Conservation (phyloP, 495 filamentous ascomycete species). For the Penicillium antarcticum region DNA sequence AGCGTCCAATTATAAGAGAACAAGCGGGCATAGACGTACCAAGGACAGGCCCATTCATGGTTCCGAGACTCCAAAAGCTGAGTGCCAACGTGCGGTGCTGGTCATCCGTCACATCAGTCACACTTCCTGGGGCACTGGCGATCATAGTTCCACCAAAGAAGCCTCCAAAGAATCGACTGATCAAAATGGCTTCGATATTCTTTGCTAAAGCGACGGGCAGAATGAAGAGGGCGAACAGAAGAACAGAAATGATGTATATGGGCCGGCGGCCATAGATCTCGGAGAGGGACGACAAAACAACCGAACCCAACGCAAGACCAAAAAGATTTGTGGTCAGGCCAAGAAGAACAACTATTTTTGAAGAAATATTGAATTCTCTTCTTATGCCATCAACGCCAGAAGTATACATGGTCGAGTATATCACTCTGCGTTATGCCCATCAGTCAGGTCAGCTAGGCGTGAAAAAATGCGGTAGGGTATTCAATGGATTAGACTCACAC, state of each 20-base stretch:
- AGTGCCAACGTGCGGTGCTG: slow-evolving; percentile 64
- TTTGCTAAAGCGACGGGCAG: slow-evolving; percentile 67
- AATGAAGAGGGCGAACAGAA: slow-evolving; percentile 59
- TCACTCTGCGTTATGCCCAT: slow-evolving; percentile 36
- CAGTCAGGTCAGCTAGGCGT: not conserved
- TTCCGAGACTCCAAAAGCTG: slow-evolving; percentile 65
- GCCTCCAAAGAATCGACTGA: slow-evolving; percentile 48
- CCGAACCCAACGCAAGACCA: slow-evolving; percentile 61
- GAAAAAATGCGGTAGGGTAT: no score
- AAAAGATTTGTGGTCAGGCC: slow-evolving; percentile 74
- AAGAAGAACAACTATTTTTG: slow-evolving; percentile 56
- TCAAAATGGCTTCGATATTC: slow-evolving; percentile 61
- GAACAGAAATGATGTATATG: slow-evolving; percentile 62
- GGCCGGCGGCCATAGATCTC: slow-evolving; percentile 71
- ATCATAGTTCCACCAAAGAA: slow-evolving; percentile 72
- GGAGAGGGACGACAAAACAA: slow-evolving; percentile 70
- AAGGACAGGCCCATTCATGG: slow-evolving; percentile 58
- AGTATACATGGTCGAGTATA: slow-evolving; percentile 77
- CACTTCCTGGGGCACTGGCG: slow-evolving; percentile 68
- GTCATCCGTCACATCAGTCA: slow-evolving; percentile 69
- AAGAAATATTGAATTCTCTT: slow-evolving; percentile 55
- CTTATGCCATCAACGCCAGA: slow-evolving; percentile 63
- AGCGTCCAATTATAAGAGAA: not conserved
- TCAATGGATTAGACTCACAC: slow-evolving; percentile 36
- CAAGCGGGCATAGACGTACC: slow-evolving; percentile 6